Percentiles rank a stretch among this genome's conserved stretches.
These are phyloP conservation scores for Barnettozyma botsteinii DNA, from an alignment of 805 yeast genomes.

Conservation along the genomic window DNA sequence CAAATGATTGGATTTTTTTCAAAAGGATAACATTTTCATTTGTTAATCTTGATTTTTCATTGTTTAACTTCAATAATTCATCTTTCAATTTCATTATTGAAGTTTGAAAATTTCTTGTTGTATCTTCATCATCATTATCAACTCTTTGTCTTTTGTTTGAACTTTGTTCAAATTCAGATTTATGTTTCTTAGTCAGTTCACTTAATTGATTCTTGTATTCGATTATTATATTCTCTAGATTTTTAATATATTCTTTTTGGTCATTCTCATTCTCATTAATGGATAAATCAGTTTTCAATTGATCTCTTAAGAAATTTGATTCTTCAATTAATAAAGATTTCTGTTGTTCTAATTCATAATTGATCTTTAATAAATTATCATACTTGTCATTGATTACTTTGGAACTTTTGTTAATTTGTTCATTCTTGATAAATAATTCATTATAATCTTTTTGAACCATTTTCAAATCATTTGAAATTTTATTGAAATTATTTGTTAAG, in stretches of 20 bases:
- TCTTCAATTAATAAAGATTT: constrained; percentile 50
- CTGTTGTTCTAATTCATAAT: constrained; percentile 45
- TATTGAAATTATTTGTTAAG: constrained; percentile 28
- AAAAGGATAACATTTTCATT: constrained; percentile 32
- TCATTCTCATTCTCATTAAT: constrained; percentile 19
- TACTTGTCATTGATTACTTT: constrained; percentile 23
- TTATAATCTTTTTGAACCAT: constrained; percentile 26
- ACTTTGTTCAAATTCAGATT: constrained; percentile 25
- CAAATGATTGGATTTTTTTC: constrained; percentile 32
- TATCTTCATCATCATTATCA: constrained; percentile 15
- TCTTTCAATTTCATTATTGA: constrained; percentile 32
- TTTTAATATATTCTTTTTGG: constrained; percentile 17
- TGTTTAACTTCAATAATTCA: constrained; percentile 35
- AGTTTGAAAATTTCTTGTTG: constrained; percentile 22
- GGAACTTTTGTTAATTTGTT: constrained; percentile 24
- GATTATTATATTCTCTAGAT: constrained; percentile 38
- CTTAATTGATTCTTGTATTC: constrained; percentile 38
- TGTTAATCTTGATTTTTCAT: constrained; percentile 33
- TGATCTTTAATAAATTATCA: constrained; percentile 27
- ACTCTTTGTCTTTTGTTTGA: constrained; percentile 28
- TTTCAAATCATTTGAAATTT: constrained; percentile 25
- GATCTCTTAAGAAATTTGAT: constrained; percentile 49
- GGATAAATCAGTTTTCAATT: constrained; percentile 38
- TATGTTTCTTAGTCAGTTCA: constrained; percentile 34
- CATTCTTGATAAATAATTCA: constrained; percentile 35